A percentile compares a stretch with the other conserved stretches of the same genome.
phyloP scores from a whole-genome alignment of 1,139 yeast genomes.

The Nakaseomyces kungkrabaensis region DNA sequence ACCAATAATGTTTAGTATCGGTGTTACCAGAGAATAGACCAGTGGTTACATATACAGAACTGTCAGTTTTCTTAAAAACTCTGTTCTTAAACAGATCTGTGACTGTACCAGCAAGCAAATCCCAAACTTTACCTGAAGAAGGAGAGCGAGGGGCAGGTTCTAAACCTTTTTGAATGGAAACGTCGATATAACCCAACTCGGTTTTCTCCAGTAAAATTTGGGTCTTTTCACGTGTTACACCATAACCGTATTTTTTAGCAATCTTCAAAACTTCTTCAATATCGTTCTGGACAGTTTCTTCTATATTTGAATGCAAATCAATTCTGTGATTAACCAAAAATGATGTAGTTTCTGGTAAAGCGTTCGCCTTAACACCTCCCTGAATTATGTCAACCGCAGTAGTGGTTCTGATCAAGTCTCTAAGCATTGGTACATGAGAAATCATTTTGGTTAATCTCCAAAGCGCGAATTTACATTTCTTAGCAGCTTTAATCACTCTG shows the following conservation, averaged over 20 bases:
- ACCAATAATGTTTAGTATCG: constrained; percentile 74
- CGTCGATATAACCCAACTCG: constrained; percentile 32
- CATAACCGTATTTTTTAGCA: constrained; percentile 41
- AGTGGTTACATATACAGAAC: constrained; percentile 47
- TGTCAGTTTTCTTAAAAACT: constrained; percentile 23
- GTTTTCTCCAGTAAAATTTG: constrained; percentile 20
- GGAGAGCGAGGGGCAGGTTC: constrained; percentile 52
- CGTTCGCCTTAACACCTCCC: constrained; percentile 60
- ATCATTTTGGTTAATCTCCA: constrained; percentile 23
- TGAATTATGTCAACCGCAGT: constrained; percentile 50
- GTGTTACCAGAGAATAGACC: constrained; percentile 71
- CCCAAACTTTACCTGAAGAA: constrained; percentile 38
- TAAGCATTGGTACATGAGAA: constrained; percentile 20
- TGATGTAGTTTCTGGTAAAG: constrained; percentile 59
- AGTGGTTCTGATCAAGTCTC: constrained; percentile 43
- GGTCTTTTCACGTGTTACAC: constrained; percentile 30
- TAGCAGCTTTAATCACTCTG: constrained; percentile 18
- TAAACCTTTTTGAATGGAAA: constrained; percentile 31
- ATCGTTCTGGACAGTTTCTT: constrained; percentile 35
- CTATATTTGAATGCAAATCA: constrained; percentile 40
- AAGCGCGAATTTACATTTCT: constrained; percentile 12
- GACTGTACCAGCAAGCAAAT: constrained; percentile 43
- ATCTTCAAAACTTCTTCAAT: constrained; percentile 33
- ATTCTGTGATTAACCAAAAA: constrained; percentile 48
- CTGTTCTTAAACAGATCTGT: constrained; percentile 39